A percentile compares a stretch with the other conserved stretches of the same genome.
phyloP scores from a whole-genome alignment of 2,329 filamentous ascomycete species.

The Scytalidium sp. region DNA sequence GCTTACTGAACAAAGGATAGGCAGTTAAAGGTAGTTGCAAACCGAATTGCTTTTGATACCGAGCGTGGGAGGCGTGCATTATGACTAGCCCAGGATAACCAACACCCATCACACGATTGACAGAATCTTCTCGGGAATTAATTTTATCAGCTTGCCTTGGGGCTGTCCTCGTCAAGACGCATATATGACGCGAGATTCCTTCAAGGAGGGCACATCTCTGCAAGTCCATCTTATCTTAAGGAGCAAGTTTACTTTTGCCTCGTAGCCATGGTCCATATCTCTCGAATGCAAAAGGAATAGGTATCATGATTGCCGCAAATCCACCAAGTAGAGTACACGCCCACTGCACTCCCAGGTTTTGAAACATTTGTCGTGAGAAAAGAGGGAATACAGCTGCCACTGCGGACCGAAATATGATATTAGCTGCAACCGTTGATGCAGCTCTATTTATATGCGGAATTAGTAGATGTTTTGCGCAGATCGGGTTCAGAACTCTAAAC shows the following conservation, averaged over 20 bases:
- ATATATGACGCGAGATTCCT: too few relatives aligned
- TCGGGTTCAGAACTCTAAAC: slow-evolving; percentile 15
- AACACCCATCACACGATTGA: too few relatives aligned
- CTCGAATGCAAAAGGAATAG: slow-evolving; percentile 32
- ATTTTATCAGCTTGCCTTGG: too few relatives aligned
- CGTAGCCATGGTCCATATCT: slow-evolving; percentile 28
- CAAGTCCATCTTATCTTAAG: too few relatives aligned
- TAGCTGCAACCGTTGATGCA: slow-evolving; percentile 34
- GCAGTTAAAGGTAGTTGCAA: too few relatives aligned
- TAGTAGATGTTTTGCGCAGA: neutral
- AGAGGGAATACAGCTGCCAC: slow-evolving; percentile 33
- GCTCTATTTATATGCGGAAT: slow-evolving; percentile 19
- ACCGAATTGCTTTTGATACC: too few relatives aligned
- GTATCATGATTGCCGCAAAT: slow-evolving; percentile 32
- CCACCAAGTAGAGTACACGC: slow-evolving; percentile 35
- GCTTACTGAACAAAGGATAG: too few relatives aligned
- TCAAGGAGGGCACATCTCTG: too few relatives aligned
- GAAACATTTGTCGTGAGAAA: slow-evolving; percentile 34
- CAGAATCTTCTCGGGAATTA: too few relatives aligned
- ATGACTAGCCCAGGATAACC: too few relatives aligned
- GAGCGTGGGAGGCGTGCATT: too few relatives aligned
- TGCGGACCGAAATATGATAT: slow-evolving; percentile 33
- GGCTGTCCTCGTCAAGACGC: too few relatives aligned
- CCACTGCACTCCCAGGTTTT: slow-evolving; percentile 34
- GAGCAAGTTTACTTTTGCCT: slow-evolving; percentile 13